These are phyloP conservation scores for Pythium guiyangense DNA, from an alignment of 352 stramenopile species.

Conservation along the genomic window DNA sequence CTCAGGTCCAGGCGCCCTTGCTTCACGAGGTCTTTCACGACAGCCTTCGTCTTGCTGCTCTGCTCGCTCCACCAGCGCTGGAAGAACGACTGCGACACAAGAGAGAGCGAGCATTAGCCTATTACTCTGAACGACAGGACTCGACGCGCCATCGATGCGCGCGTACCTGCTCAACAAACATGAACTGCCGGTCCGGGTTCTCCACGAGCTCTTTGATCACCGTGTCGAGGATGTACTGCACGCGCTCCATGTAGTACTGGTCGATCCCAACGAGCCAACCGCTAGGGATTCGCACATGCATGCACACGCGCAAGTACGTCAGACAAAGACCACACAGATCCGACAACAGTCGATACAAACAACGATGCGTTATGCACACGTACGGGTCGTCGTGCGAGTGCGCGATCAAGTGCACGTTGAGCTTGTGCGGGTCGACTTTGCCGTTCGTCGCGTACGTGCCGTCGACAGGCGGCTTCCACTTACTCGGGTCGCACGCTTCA, in stretches of 20 bases:
- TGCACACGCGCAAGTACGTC: neutral
- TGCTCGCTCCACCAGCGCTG: slow-evolving; percentile 95
- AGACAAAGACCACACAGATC: neutral
- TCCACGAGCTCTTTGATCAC: slow-evolving; percentile 83
- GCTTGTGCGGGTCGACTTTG: slow-evolving; percentile 46
- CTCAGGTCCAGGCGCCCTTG: slow-evolving; percentile 90
- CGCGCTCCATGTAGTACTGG: slow-evolving; percentile 94
- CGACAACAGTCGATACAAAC: neutral
- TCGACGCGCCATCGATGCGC: neutral
- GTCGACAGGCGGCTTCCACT: slow-evolving; percentile 60
- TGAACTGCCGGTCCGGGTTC: slow-evolving; percentile 92
- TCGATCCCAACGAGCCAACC: slow-evolving; percentile 96
- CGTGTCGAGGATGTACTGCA: slow-evolving; percentile 96
- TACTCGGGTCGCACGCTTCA: slow-evolving; percentile 42
- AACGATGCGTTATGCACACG: slow-evolving; percentile 5
- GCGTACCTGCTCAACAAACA: slow-evolving; percentile 89
- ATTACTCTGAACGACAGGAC: neutral
- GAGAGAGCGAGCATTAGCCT: neutral
- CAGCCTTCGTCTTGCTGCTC: slow-evolving; percentile 50
- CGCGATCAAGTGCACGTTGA: slow-evolving; percentile 96
- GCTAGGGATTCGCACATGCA: slow-evolving; percentile 16
- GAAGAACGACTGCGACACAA: slow-evolving; percentile 85
- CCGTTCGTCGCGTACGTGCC: slow-evolving; percentile 66
- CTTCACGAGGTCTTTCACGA: slow-evolving; percentile 86
- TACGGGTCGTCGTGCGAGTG: slow-evolving; percentile 95